Evolutionary conservation across 805 yeast genomes (phyloP), one percentile per base, ranked within the genome.

Genomic region (Teunomyces pallodes): DNA sequence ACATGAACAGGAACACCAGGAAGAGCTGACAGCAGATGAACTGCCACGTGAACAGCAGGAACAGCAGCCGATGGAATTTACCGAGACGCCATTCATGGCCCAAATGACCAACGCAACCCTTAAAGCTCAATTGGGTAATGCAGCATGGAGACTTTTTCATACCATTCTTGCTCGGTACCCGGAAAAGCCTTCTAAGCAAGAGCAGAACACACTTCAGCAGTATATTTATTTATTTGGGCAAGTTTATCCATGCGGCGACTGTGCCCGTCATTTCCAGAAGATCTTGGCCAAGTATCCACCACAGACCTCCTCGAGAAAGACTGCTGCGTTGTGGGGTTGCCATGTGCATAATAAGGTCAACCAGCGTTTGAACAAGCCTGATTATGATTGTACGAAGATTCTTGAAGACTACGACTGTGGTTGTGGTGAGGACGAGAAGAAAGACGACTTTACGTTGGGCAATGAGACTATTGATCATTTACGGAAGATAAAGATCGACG

Each of bases 311-410:
- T 77, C 86, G 17, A 76, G 96, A 49, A 82, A 83, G 52, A 79
- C 81, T 3, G 98, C 99, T 1, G 90, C 96, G 0, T 70, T 88
- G 54, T 94, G 99, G 99, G 99, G 99, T 1, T 94, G 99, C 62
- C 86, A 86, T 59, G 75, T 91, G 4, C 98, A 91, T 69, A 91
- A 92, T 64, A 77, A 83, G 59, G 97, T 91, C 31, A 92, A 92
- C 65, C 80, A 80, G 46, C 72, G 85, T 45, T 73, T 91, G 39
- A 75, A 74, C 4, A 89, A 91, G 57, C 80, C 77, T 1, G 72
- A 75, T 13, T 94, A 90, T 64, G 97, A 94, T 64, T 94, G 99
- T 64, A 76, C 88, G 2, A 81, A 79, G 6, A 86, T 94, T 47
- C 71, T 88, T 46, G 97, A 90, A 56, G 94, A 89, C 66, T 94